These are phyloP conservation scores for Ceratocystis variospora DNA, from an alignment of 2,329 filamentous ascomycete genomes.

Conservation along the genomic window DNA sequence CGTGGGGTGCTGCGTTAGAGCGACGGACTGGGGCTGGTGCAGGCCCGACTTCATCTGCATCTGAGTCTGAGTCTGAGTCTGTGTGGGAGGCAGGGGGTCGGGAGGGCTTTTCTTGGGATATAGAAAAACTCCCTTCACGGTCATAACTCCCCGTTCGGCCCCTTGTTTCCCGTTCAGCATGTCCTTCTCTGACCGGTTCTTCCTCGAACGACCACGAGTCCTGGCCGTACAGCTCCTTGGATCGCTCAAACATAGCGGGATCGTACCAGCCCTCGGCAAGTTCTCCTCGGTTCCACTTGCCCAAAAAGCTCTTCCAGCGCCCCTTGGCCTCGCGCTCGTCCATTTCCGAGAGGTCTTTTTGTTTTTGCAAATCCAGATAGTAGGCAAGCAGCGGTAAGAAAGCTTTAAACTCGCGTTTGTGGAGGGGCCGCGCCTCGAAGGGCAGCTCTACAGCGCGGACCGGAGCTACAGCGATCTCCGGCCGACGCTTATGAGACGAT, in stretches of 20 bases:
- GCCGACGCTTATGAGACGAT: background rate
- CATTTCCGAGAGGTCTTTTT: conserved; percentile 52
- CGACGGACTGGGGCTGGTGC: conserved; percentile 22
- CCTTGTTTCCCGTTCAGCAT: background rate
- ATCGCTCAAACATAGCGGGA: conserved; percentile 45
- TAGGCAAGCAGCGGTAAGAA: conserved; percentile 65
- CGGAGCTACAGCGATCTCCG: background rate
- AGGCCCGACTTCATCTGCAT: conserved; percentile 17
- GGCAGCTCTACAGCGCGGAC: conserved; percentile 37
- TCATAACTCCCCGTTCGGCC: background rate
- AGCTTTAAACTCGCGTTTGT: conserved; percentile 50
- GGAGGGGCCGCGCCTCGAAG: conserved; percentile 49
- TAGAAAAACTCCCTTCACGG: background rate
- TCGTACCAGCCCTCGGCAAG: conserved; percentile 91
- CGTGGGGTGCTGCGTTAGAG: conserved; percentile 26
- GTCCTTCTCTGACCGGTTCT: background rate
- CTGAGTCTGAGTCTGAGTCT: conserved; percentile 20
- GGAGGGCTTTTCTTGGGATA: background rate
- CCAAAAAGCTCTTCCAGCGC: conserved; percentile 84
- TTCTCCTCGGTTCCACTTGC: conserved; percentile 83
- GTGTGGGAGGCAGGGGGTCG: background rate
- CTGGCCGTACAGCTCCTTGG: conserved; percentile 16
- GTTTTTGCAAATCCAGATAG: conserved; percentile 82
- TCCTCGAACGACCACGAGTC: conserved; percentile 9
- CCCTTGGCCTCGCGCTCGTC: conserved; percentile 63